Base-by-base conservation (phyloP, 2,329 filamentous ascomycete species). In the Ascochyta viciae-villosae region DNA sequence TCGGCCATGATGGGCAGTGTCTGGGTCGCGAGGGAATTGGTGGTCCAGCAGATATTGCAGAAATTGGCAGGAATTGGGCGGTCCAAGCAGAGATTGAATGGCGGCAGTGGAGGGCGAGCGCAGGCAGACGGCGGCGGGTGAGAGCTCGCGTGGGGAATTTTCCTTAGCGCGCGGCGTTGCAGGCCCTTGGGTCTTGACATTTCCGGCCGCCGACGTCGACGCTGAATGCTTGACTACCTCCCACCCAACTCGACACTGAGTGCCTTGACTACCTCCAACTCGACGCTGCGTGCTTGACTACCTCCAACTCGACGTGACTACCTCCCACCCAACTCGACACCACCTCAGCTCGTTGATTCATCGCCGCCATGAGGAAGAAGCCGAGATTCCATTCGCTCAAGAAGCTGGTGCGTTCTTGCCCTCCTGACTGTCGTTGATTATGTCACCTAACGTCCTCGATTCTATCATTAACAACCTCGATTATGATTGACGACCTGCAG, bases 331-430 rank as follows among this genome's bases (percentile, higher is more conserved):
- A 37, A 35, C 24, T 3, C 43, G 22, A 13, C 16, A 26, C 13
- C 42, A 49, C 52, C 58, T 3, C 2, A 19, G 19, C 3, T 19
- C 19, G 19, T 19, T 3, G 19, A 19, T 19, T 19, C 43, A 24
- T 52, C 58, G 40, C 63, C 72, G 61, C 63, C 67, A 77, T 77
- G 74, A 68, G 86, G 68, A 82, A 80, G 71, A 73, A 74, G 67
- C 64, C 69, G 48, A 85, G 85, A 73, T 89, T 87, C 67, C 87
- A 90, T 78, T 85, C 83, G 71, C 81, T 92, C 56, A 87, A 83
- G 74, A 82, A 83, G 72, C 81, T 86, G 62, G 88, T 90, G 81
- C 73, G 86, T 15, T 19, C 19, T 19, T 19, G 19, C 19, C 19
- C 19, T 2, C 19, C 3, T 19, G 19, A 19, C 19, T 3, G 19